Evolutionary conservation across 805 yeast species (phyloP).

Genomic region (Starmera quercuum): DNA sequence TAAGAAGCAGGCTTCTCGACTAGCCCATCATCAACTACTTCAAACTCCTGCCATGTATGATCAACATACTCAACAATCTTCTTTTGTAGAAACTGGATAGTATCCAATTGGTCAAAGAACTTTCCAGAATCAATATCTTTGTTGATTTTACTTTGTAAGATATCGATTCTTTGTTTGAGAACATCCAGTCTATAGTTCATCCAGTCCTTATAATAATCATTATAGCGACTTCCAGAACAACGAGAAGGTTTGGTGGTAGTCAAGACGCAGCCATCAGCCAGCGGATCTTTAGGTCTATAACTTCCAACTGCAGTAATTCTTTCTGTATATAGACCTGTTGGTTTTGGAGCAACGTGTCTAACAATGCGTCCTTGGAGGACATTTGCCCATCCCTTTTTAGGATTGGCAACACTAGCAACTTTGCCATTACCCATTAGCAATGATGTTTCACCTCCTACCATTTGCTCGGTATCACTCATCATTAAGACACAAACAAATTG

Average conservation of each 20-base stretch:
- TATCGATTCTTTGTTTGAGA: slow-evolving; percentile 23
- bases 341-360: slow-evolving; percentile 40
- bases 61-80: slow-evolving; percentile 22
- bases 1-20: slow-evolving; percentile 18
- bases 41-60: slow-evolving; percentile 28
- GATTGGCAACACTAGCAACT: slow-evolving; percentile 25
- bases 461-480: slow-evolving; percentile 43
- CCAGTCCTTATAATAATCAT: slow-evolving; percentile 33
- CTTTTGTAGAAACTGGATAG: slow-evolving; percentile 22
- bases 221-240: slow-evolving; percentile 27
- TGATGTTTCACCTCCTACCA: slow-evolving; percentile 51
- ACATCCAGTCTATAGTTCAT: slow-evolving; percentile 30
- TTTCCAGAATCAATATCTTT: slow-evolving; percentile 17
- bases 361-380: slow-evolving; percentile 40
- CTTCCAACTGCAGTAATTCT: slow-evolving; percentile 37
- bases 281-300: slow-evolving; percentile 32
- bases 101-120: slow-evolving; percentile 28
- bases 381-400: slow-evolving; percentile 42
- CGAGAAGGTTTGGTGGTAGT: slow-evolving; percentile 33
- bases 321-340: slow-evolving; percentile 27
- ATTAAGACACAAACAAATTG: slow-evolving; percentile 54
- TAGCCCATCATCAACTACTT: slow-evolving; percentile 22
- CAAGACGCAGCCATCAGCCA: slow-evolving; percentile 31
- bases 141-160: slow-evolving; percentile 20
- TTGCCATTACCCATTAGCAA: slow-evolving; percentile 36